Percentiles rank a stretch among this genome's conserved stretches.
Evolutionary conservation across 768 basidiomycete genomes (phyloP).

Genomic region (Tricholoma furcatifolium): DNA sequence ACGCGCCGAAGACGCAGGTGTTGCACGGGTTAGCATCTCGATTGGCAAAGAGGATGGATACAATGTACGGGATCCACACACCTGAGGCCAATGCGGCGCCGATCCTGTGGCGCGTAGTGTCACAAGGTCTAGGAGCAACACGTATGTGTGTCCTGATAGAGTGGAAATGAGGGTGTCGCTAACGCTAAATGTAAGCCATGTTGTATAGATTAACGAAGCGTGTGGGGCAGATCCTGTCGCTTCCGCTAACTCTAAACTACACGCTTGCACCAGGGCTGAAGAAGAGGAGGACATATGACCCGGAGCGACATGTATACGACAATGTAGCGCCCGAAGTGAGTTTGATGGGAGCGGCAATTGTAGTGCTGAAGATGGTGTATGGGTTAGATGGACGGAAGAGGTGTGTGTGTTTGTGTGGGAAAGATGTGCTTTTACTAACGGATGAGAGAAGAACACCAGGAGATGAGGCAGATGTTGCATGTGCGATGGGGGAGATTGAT

Average conservation of each 20-base stretch:
- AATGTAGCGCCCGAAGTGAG: slow-evolving; percentile 68
- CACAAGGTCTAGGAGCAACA: slow-evolving; percentile 61
- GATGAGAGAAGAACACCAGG: slow-evolving; percentile 38
- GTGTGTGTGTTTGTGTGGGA: slow-evolving; percentile 32
- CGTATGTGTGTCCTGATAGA: slow-evolving; percentile 51
- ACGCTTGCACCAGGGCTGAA: slow-evolving; percentile 44
- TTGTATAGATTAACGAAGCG: slow-evolving; percentile 66
- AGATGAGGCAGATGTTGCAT: slow-evolving; percentile 53
- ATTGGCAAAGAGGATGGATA: slow-evolving; percentile 56
- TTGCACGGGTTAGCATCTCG: slow-evolving; percentile 64
- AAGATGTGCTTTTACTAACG: slow-evolving; percentile 7
- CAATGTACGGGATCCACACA: slow-evolving; percentile 54
- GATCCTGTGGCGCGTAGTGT: slow-evolving; percentile 72
- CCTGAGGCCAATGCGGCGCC: slow-evolving; percentile 78
- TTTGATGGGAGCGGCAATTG: slow-evolving; percentile 55
- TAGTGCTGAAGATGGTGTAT: slow-evolving; percentile 83
- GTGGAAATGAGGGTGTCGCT: slow-evolving; percentile 14
- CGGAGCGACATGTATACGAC: slow-evolving; percentile 53
- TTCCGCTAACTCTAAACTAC: slow-evolving; percentile 61
- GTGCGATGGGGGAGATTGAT: slow-evolving; percentile 50
- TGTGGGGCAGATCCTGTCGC: slow-evolving; percentile 50
- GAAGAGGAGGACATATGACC: slow-evolving; percentile 35
- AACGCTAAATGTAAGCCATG: slow-evolving; percentile 42
- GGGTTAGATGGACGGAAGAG: slow-evolving; percentile 72
- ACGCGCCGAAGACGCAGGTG: slow-evolving; percentile 54